These are phyloP conservation scores for Cutaneotrichosporon dermatis DNA, from an alignment of 1,284 basidiomycete species.

Conservation along the genomic window DNA sequence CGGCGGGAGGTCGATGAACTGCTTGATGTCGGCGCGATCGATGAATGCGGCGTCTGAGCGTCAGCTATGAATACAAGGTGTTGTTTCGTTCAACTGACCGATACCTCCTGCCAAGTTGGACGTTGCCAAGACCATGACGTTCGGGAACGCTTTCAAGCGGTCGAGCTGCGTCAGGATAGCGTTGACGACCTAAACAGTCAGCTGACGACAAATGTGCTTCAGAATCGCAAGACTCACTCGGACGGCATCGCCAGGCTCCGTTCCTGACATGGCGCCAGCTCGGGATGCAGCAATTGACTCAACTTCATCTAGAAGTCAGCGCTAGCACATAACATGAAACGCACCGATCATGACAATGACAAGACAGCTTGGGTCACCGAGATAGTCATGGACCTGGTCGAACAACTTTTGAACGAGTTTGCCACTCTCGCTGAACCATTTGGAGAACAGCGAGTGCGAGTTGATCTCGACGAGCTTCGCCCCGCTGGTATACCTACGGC, in stretches of 20 bases:
- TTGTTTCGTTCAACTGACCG: conserved; percentile 54
- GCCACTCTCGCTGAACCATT: conserved; percentile 98
- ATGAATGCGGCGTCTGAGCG: conserved; percentile 82
- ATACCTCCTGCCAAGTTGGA: conserved; percentile 94
- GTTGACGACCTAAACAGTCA: conserved; percentile 63
- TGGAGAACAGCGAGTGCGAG: conserved; percentile 89
- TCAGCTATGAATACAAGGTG: no score
- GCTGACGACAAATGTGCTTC: background rate
- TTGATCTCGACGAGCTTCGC: conserved; percentile 94
- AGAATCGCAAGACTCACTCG: conserved; percentile 56
- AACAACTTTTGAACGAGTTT: conserved; percentile 96
- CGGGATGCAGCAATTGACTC: conserved; percentile 91
- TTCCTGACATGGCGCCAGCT: conserved; percentile 87
- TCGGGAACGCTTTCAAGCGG: conserved; percentile 86
- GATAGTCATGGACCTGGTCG: conserved; percentile 76
- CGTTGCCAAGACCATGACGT: conserved; percentile 93
- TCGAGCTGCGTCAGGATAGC: conserved; percentile 95
- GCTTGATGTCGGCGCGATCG: conserved; percentile 93
- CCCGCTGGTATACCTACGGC: conserved; percentile 64
- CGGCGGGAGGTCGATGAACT: conserved; percentile 87
- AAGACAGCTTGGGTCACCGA: conserved; percentile 82
- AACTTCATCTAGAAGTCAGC: conserved; percentile 70
- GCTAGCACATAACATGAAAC: conserved; percentile 7
- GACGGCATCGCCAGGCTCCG: conserved; percentile 92
- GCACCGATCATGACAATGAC: conserved; percentile 90